Base-by-base conservation (phyloP, 2,329 filamentous ascomycete species). In the Colletotrichum falcatum region DNA sequence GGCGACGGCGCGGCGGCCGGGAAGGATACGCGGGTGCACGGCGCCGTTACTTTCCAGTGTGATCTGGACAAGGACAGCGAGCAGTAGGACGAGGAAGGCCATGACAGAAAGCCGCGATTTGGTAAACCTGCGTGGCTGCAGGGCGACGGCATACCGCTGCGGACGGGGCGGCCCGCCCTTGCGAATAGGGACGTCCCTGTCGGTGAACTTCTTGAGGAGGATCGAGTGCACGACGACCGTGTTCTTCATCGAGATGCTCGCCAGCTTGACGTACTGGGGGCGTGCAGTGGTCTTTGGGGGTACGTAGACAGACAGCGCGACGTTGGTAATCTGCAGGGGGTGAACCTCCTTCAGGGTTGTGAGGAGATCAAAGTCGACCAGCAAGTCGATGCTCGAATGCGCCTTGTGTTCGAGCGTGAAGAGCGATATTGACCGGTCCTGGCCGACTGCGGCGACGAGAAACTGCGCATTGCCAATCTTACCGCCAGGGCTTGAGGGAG, bases 191-290 rank as follows among this genome's bases (percentile, higher is more conserved):
- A 73, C 44, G 18, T 79, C 73, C 66, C 79, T 79, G 74, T 84
- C 80, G 60, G 82, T 70, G 49, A 81, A 75, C 71, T 82, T 83
- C 73, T 82, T 84, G 58, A 97, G 86, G 0, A 93, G 90, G 72
- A 97, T 90, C 48, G 89, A 92, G 80, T 97, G 93, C 33, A 97
- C 90, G 37, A 92, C 89, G 49, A 94, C 89, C 0, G 90, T 93
- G 78, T 94, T 95, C 71, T 90, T 91, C 75, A 97, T 90, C 59
- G 92, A 94, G 49, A 94, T 92, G 56, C 92, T 95, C 37, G 93
- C 94, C 4, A 97, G 88, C 75, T 93, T 93, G 74, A 97, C 83
- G 76, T 89, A 89, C 87, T 20, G 88, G 84, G 46, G 79, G 77
- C 61, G 82, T 82, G 65, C 79, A 75, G 83, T 78, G 3, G 81